Base-by-base conservation (phyloP, 2,329 filamentous ascomycete genomes). In the Neurospora sp. region DNA sequence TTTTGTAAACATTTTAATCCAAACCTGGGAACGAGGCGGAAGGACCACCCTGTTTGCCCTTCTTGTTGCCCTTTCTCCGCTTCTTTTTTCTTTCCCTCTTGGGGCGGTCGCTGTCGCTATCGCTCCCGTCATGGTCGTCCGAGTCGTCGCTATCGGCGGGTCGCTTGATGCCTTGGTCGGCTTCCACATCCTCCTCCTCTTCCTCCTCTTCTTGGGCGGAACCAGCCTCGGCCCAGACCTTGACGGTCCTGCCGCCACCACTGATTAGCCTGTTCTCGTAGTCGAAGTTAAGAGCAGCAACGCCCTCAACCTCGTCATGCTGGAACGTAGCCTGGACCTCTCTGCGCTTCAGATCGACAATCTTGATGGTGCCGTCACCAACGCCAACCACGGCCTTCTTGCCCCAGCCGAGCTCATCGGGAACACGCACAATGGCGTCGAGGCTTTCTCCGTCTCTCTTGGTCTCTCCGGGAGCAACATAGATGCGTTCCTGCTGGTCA, bases 401-500 rank as follows among this genome's bases (percentile, higher is more conserved):
- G 17, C 86, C 85, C 72, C 87, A 84, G 1, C 89, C 89, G 52
- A 94, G 83, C 19, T 87, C 87, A 40, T 91, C 87, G 0, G 93
- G 93, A 19, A 96, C 83, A 68, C 91, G 80, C 1, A 88, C 85
- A 71, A 97, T 83, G n/a, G 89, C 86, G 77, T 98, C 95, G 58
- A 97, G 82, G 71, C 91, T 93, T 79, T 96, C 93, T 66, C 88
- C 92, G 9, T 88, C 90, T 68, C 70, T 73, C 70, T 76, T 76
- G 23, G 80, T 81, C 74, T 81, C 84, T 19, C 84, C 86, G 10
- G 84, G 81, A 74, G 93, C 90, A 9, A 97, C 88, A 67, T 91
- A 88, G 76, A 97, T 91, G 68, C 93, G 87, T 81, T 97, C 93
- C 75, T 96, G 92, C 78, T 97, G 93, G 78, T 98, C 95, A 77